A percentile compares a stretch with the other conserved stretches of the same genome.
These are phyloP conservation scores for Microascus cirrosus DNA, from an alignment of 2,329 filamentous ascomycete genomes.

Conservation along the genomic window DNA sequence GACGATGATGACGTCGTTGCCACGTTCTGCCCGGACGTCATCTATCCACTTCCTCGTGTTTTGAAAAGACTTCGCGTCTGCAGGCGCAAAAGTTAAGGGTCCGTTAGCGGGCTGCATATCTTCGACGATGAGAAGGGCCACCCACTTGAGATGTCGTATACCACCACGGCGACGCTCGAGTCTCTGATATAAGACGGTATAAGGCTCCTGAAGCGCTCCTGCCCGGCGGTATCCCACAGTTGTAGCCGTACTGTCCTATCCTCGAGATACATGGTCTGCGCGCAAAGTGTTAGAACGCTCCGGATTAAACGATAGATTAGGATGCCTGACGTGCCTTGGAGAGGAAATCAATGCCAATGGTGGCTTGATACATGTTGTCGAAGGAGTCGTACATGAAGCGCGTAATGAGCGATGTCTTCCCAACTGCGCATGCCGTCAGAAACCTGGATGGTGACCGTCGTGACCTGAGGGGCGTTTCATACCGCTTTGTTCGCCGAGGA, in stretches of 20 bases:
- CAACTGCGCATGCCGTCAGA: slow-evolving; percentile 46
- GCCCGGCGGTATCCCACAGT: slow-evolving; percentile 95
- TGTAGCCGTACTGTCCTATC: slow-evolving; percentile 95
- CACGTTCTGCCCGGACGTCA: slow-evolving; percentile 89
- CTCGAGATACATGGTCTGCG: slow-evolving; percentile 98
- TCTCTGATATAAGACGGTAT: slow-evolving; percentile 99
- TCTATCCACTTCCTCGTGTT: slow-evolving; percentile 99
- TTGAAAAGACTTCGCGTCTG: slow-evolving; percentile 89
- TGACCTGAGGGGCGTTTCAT: slow-evolving; percentile 24
- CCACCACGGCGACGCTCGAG: slow-evolving; percentile 93
- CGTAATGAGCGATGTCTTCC: slow-evolving; percentile 97
- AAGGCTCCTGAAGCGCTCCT: slow-evolving; percentile 91
- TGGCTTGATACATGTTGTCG: slow-evolving; percentile 99
- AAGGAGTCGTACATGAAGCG: slow-evolving; percentile 99
- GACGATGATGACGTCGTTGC: slow-evolving; percentile 98
- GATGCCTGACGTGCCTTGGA: slow-evolving; percentile 60
- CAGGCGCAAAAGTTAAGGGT: neutral
- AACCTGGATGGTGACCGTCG: neutral
- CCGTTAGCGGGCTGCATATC: slow-evolving; percentile 9
- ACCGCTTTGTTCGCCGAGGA: slow-evolving; percentile 98
- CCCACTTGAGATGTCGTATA: slow-evolving; percentile 92
- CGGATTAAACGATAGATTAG: neutral
- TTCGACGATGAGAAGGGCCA: neutral
- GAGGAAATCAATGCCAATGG: slow-evolving; percentile 97
- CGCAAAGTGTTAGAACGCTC: neutral